Evolutionary conservation across 306 rosid species (phyloP).

Genomic region (Begonia peltatifolia): DNA sequence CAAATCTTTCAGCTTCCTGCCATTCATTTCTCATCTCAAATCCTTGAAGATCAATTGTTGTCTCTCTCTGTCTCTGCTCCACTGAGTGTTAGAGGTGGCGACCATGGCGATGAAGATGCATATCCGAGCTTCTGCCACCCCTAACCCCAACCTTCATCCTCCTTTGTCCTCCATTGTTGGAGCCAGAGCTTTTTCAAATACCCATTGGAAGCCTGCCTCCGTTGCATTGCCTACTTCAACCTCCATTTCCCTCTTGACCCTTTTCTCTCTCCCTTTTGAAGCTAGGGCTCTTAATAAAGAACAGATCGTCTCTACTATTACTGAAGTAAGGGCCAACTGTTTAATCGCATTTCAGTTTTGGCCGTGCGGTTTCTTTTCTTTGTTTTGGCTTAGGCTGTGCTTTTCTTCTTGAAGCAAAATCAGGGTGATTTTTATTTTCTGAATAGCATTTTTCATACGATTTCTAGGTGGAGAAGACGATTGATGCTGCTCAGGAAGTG

Average conservation of each 20-base stretch:
- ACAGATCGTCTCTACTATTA: conserved; percentile 66
- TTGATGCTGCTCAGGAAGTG: conserved; percentile 66
- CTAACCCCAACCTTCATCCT: conserved; percentile 24
- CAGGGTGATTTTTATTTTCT: background rate
- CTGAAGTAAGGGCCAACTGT: conserved; percentile 26
- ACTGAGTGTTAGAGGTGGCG: conserved; percentile 8
- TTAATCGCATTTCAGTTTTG: too few species aligned
- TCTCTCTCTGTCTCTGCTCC: background rate
- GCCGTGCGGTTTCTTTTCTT: background rate
- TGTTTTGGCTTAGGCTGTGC: background rate
- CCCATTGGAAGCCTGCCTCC: conserved; percentile 27
- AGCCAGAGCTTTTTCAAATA: conserved; percentile 18
- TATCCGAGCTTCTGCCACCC: conserved; percentile 48
- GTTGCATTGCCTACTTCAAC: conserved; percentile 52
- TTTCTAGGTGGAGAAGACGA: conserved; percentile 62
- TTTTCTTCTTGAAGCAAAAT: background rate
- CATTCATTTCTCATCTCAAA: conserved; percentile 36
- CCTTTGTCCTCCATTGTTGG: conserved; percentile 14
- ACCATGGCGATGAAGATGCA: conserved; percentile 44
- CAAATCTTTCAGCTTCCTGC: conserved; percentile 10
- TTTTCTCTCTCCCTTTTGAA: conserved; percentile 42
- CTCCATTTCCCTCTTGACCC: conserved; percentile 54
- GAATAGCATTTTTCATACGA: background rate
- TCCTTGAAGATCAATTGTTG: conserved; percentile 1
- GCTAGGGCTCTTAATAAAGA: conserved; percentile 70